Percentiles rank a stretch among this genome's conserved stretches.
Conservation (phyloP, 2,329 filamentous ascomycete species). For the Cercospora sp. region DNA sequence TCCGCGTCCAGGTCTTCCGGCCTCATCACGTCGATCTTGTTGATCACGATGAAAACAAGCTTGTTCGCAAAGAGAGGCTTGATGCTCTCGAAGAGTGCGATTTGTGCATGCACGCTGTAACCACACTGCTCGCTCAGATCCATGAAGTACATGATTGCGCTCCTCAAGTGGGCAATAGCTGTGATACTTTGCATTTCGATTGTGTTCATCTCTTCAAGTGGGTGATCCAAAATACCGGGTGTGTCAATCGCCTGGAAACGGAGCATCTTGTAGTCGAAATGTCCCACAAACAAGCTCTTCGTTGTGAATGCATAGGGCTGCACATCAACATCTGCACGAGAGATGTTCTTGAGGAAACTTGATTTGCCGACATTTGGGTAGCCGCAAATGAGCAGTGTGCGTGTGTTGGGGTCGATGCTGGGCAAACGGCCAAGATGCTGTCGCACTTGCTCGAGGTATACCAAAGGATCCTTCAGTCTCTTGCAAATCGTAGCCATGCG, state of each 20-base stretch:
- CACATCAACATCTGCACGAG: slow-evolving; percentile 91
- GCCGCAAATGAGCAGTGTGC: slow-evolving; percentile 92
- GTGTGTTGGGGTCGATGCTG: slow-evolving; percentile 96
- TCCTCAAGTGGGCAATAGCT: slow-evolving; percentile 92
- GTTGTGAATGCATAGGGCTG: slow-evolving; percentile 99
- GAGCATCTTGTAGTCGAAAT: slow-evolving; percentile 96
- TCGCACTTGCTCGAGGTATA: slow-evolving; percentile 94
- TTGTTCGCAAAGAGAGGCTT: slow-evolving; percentile 97
- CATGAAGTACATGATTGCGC: slow-evolving; percentile 97
- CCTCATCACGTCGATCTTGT: slow-evolving; percentile 93
- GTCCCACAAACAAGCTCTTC: slow-evolving; percentile 93
- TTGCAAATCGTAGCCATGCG: slow-evolving; percentile 98
- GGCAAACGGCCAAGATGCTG: slow-evolving; percentile 97
- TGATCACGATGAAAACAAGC: slow-evolving; percentile 92
- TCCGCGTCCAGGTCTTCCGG: slow-evolving; percentile 84
- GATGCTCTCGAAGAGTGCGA: slow-evolving; percentile 93
- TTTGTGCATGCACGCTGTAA: slow-evolving; percentile 89
- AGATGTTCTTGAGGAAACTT: slow-evolving; percentile 89
- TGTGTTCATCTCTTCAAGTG: slow-evolving; percentile 98
- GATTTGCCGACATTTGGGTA: slow-evolving; percentile 98
- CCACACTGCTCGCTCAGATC: slow-evolving; percentile 96
- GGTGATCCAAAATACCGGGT: slow-evolving; percentile 96
- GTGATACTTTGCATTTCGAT: slow-evolving; percentile 99
- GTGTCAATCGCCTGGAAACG: slow-evolving; percentile 94
- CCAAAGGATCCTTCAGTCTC: slow-evolving; percentile 87